These are phyloP conservation scores for Pestalotiopsis sp. DNA, from an alignment of 2,329 filamentous ascomycete genomes.

Conservation along the genomic window DNA sequence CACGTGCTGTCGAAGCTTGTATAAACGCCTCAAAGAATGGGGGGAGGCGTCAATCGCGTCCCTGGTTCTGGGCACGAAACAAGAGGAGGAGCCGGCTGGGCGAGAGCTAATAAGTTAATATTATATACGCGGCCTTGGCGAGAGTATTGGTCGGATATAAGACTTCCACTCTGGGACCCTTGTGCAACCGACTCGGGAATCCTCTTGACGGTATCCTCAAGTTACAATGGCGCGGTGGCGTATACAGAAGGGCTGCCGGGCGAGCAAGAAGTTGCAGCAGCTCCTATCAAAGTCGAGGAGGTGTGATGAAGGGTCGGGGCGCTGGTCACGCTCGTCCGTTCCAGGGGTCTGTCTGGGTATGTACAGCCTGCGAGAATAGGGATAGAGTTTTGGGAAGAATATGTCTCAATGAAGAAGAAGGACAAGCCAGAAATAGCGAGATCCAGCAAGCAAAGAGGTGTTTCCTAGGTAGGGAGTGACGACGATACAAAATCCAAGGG, in stretches of 20 bases:
- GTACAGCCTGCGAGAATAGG: neutral
- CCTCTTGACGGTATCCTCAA: neutral
- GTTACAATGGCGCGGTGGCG: neutral
- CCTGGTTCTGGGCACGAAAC: neutral
- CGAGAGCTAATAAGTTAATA: neutral
- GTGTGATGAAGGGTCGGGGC: neutral
- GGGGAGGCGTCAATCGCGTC: neutral
- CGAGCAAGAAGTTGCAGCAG: neutral
- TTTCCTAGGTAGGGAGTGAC: neutral
- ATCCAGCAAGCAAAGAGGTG: neutral
- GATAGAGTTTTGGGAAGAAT: neutral
- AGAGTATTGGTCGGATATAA: neutral
- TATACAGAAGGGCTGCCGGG: neutral
- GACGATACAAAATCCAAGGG: neutral
- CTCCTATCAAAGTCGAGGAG: neutral
- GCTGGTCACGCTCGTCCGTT: neutral
- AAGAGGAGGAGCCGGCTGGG: neutral
- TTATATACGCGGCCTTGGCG: neutral
- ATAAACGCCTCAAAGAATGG: neutral
- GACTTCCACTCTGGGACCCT: neutral
- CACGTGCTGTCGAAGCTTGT: slow-evolving; percentile 11
- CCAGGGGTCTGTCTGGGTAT: neutral
- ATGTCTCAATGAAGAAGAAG: neutral
- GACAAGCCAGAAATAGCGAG: neutral
- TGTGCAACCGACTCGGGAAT: neutral